Evolutionary conservation across 2,329 filamentous ascomycete genomes (phyloP).

Genomic region (Emergomyces pasteurianus): DNA sequence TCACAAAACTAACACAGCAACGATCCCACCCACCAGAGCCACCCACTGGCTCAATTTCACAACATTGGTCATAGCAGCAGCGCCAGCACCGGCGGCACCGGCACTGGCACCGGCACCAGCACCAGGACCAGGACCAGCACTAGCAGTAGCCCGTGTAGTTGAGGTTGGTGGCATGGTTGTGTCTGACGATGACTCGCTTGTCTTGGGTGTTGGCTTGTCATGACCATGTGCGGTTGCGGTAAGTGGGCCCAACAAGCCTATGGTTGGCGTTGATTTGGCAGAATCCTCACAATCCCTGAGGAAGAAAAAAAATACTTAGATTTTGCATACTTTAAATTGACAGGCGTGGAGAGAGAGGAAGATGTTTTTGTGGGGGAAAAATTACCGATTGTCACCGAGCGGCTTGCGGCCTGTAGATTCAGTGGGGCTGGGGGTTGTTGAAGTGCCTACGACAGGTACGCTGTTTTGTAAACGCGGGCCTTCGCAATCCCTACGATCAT

Average conservation of each 20-base stretch:
- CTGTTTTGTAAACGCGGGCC: conserved; percentile 10
- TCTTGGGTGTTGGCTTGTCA: too few relatives aligned
- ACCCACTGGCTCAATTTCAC: neutral
- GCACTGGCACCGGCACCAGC: too few relatives aligned
- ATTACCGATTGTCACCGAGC: conserved; percentile 13
- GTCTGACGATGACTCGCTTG: too few relatives aligned
- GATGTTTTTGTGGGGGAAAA: conserved; percentile 9
- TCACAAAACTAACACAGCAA: neutral
- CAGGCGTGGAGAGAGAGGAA: neutral
- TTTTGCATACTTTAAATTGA: too few relatives aligned
- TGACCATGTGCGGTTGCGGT: too few relatives aligned
- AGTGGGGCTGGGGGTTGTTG: conserved; percentile 6
- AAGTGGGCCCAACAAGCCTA: too few relatives aligned
- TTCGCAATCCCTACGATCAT: conserved; percentile 17
- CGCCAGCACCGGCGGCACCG: too few relatives aligned
- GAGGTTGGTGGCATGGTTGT: too few relatives aligned
- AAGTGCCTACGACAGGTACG: neutral
- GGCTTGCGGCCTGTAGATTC: conserved; percentile 16
- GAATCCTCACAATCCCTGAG: too few relatives aligned
- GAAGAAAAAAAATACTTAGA: neutral
- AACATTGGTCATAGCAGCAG: neutral
- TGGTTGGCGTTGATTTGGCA: too few relatives aligned
- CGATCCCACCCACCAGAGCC: neutral
- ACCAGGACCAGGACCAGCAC: too few relatives aligned
- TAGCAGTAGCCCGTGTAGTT: too few relatives aligned